Conservation (phyloP, 2,329 filamentous ascomycete species). For the Lachnellula arida region DNA sequence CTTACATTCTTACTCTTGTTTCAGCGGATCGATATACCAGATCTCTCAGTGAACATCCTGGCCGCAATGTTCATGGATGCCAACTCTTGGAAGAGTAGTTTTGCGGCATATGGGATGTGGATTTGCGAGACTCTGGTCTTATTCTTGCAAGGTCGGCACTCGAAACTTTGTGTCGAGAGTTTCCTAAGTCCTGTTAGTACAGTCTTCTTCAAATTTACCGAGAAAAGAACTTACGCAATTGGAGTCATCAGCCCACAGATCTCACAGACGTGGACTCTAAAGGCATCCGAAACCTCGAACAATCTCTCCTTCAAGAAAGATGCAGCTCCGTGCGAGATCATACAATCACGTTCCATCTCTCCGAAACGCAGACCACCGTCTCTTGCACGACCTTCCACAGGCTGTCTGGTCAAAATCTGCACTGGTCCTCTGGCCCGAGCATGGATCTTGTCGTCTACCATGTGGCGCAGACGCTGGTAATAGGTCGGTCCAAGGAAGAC, state of each 20-base stretch:
- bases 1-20: constrained; percentile 9
- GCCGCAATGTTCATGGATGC: constrained; percentile 98
- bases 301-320: constrained; percentile 96
- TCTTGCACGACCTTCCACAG: constrained; percentile 94
- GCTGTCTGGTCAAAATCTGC: constrained; percentile 95
- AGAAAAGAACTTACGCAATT: constrained; percentile 72
- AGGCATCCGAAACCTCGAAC: constrained; percentile 96
- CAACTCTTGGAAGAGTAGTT: constrained; percentile 96
- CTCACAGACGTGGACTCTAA: constrained; percentile 96
- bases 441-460: constrained; percentile 99
- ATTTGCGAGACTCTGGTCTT: constrained; percentile 98
- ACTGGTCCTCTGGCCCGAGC: constrained; percentile 95
- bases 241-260: constrained; percentile 99
- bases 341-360: constrained; percentile 99
- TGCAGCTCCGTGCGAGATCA: constrained; percentile 99
- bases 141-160: constrained; percentile 97
- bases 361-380: constrained; percentile 98
- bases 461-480: constrained; percentile 96
- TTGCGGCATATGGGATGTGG: constrained; percentile 95
- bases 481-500: constrained; percentile 98
- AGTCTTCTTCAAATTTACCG: constrained; percentile 1
- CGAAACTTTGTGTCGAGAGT: constrained; percentile 91
- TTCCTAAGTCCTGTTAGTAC: constrained; percentile 55
- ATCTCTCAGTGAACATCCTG: constrained; percentile 89
- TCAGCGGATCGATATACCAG: constrained; percentile 67